phyloP scores from a whole-genome alignment of 495 filamentous ascomycete species.

The Xylaria nigripes region DNA sequence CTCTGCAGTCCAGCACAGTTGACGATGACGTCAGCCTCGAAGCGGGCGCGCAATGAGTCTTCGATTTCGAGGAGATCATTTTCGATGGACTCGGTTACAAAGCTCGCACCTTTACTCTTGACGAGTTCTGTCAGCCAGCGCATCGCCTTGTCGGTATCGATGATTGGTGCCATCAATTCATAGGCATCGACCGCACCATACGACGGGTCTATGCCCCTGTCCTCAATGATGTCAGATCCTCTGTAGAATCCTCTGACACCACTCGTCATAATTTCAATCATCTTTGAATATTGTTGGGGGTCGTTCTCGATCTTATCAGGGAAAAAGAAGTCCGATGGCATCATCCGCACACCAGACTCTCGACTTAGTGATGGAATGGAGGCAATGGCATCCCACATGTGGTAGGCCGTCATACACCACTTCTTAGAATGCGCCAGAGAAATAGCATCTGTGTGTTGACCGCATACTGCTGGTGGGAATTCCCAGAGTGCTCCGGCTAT shows the following conservation, averaged over 20 bases:
- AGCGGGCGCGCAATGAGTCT: conserved; percentile 26
- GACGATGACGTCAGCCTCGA: conserved; percentile 38
- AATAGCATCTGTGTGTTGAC: conserved; percentile 36
- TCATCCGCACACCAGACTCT: conserved; percentile 37
- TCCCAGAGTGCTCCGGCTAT: conserved; percentile 47
- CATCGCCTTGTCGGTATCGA: conserved; percentile 47
- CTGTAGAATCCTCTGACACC: conserved; percentile 33
- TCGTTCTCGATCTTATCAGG: conserved; percentile 28
- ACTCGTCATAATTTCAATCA: conserved; percentile 30
- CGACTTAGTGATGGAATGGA: conserved; percentile 23
- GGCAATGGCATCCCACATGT: conserved; percentile 36
- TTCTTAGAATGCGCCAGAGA: conserved; percentile 33
- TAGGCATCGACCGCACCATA: conserved; percentile 43
- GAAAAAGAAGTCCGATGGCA: conserved; percentile 35
- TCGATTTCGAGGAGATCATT: conserved; percentile 37
- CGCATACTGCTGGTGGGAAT: conserved; percentile 41
- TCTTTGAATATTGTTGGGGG: conserved; percentile 27
- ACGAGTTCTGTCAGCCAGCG: conserved; percentile 37
- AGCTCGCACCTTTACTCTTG: conserved; percentile 35
- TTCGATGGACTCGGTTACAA: conserved; percentile 33
- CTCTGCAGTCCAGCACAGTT: conserved; percentile 41
- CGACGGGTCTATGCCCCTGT: conserved; percentile 27
- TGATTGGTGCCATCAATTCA: conserved; percentile 39
- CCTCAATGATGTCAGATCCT: conserved; percentile 30
- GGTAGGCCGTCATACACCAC: conserved; percentile 40